phyloP scores from a whole-genome alignment of 495 filamentous ascomycete genomes.

The Amphirosellinia nigrospora region DNA sequence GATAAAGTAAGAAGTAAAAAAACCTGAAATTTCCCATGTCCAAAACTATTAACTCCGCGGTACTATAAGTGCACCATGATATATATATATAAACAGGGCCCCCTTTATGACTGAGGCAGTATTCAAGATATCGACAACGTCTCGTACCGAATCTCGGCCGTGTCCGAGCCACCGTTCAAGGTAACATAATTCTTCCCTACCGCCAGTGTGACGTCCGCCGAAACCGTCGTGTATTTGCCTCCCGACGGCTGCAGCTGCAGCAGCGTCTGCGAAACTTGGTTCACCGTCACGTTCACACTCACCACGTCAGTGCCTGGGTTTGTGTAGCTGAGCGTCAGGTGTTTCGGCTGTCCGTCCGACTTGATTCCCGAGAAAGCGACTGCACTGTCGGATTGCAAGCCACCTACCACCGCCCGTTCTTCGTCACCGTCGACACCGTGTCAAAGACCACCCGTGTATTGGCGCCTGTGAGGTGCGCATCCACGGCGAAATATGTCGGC shows the following conservation, averaged over 20 bases:
- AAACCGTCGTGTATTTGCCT: slow-evolving; percentile 30
- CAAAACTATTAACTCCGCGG: background rate
- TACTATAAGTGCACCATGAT: background rate
- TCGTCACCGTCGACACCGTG: slow-evolving; percentile 34
- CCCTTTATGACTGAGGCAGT: background rate
- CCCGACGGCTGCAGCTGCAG: slow-evolving; percentile 30
- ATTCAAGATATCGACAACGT: slow-evolving; percentile 27
- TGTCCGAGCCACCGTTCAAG: slow-evolving; percentile 37
- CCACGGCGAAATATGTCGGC: slow-evolving; percentile 39
- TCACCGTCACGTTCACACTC: slow-evolving; percentile 35
- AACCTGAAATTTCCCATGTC: background rate
- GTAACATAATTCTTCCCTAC: slow-evolving; percentile 42
- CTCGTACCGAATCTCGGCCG: slow-evolving; percentile 30
- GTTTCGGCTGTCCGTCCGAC: slow-evolving; percentile 25
- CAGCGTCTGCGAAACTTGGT: slow-evolving; percentile 31
- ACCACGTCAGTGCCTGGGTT: slow-evolving; percentile 29
- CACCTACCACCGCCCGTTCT: slow-evolving; percentile 46
- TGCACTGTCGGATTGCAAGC: slow-evolving; percentile 32
- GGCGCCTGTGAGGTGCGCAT: slow-evolving; percentile 40
- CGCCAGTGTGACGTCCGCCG: slow-evolving; percentile 29
- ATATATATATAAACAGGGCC: background rate
- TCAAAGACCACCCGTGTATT: slow-evolving; percentile 39
- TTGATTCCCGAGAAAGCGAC: slow-evolving; percentile 43
- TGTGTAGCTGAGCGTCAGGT: slow-evolving; percentile 34
- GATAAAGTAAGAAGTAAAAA: too few relatives aligned